Evolutionary conservation across 1,284 basidiomycete genomes (phyloP).

Genomic region (Melampsora medusae): DNA sequence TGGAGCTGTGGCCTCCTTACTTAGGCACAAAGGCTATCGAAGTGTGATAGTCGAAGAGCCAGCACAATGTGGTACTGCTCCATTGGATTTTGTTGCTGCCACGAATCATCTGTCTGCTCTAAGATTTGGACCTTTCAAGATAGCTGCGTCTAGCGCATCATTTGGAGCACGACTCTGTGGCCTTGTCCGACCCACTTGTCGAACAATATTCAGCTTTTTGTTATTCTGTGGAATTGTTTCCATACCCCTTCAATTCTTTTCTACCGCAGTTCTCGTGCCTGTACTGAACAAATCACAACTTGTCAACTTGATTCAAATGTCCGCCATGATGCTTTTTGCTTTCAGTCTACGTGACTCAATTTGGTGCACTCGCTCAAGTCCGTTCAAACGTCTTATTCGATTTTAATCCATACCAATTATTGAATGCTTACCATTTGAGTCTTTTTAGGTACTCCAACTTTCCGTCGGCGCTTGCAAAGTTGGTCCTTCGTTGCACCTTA

Average conservation of each 20-base stretch:
- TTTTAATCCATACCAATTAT: neutral
- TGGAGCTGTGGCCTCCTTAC: slow-evolving; percentile 47
- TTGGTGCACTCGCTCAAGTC: neutral
- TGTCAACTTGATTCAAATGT: neutral
- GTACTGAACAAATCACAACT: neutral
- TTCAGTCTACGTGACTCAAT: slow-evolving; percentile 3
- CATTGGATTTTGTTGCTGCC: slow-evolving; percentile 44
- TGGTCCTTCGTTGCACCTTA: neutral
- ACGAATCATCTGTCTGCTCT: slow-evolving; percentile 1
- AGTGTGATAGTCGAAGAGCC: slow-evolving; percentile 48
- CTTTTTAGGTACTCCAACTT: neutral
- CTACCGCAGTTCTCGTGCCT: neutral
- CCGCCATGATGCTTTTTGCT: slow-evolving; percentile 1
- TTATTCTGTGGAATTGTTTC: neutral
- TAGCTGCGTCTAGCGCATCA: neutral
- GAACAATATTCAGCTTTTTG: neutral
- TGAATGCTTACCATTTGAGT: too few species aligned
- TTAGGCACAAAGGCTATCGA: slow-evolving; percentile 49
- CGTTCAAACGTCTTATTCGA: neutral
- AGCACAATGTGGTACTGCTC: slow-evolving; percentile 49
- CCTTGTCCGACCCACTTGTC: neutral
- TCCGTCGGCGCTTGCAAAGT: slow-evolving; percentile 3
- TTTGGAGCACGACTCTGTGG: neutral
- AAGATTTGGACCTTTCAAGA: slow-evolving; percentile 3
- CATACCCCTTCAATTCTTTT: slow-evolving; percentile 5